Conservation (phyloP, 179 eudicot genomes). For the Beta macrorhiza region DNA sequence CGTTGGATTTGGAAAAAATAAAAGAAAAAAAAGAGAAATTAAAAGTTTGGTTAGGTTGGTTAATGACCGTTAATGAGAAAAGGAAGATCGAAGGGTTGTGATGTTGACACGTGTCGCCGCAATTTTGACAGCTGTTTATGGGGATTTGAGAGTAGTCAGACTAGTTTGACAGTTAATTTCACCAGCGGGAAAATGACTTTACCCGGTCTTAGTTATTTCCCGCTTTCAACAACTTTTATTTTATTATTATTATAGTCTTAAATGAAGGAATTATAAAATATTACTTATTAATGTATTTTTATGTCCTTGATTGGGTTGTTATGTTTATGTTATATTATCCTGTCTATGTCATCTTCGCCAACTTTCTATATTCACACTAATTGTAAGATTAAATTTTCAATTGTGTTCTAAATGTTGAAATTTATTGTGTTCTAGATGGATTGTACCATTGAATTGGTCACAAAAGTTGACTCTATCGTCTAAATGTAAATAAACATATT, state of each 20-base stretch:
- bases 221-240: not conserved
- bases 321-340: no score
- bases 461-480: no score
- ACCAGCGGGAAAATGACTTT: slow-evolving; percentile 10
- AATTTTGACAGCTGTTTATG: slow-evolving; percentile 1
- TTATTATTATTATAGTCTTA: not conserved
- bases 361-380: no score
- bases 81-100: not conserved
- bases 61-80: slow-evolving; percentile 25
- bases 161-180: not conserved
- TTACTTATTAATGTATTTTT: no score
- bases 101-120: slow-evolving; percentile 9
- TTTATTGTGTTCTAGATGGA: no score
- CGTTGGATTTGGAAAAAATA: slow-evolving; percentile 20
- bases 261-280: no score
- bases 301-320: no score
- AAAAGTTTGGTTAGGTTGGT: slow-evolving; percentile 28
- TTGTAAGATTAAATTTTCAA: no score
- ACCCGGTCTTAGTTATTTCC: not conserved
- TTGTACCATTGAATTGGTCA: no score
- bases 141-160: not conserved
- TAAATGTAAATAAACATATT: no score
- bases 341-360: no score
- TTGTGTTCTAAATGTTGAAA: no score
- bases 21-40: not conserved